phyloP scores from a whole-genome alignment of 257 asterid species.

The Ballota nigra region DNA sequence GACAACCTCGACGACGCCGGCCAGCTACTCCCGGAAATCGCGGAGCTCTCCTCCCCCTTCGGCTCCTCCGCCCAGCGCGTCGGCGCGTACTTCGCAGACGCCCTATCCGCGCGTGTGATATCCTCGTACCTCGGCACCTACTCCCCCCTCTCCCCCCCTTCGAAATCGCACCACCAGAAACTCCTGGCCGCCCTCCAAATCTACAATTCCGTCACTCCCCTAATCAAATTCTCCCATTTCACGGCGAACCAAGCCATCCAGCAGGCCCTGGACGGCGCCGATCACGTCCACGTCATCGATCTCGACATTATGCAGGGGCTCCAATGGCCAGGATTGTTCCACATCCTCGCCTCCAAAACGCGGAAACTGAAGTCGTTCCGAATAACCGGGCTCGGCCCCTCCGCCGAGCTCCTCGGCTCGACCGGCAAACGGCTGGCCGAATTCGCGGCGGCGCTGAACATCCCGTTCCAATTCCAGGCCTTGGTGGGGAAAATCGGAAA shows the following conservation, averaged over 20 bases:
- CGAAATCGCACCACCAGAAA: conserved; percentile 49
- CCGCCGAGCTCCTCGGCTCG: conserved; percentile 54
- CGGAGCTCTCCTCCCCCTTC: conserved; percentile 83
- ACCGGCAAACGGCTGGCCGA: conserved; percentile 76
- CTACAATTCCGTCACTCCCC: conserved; percentile 72
- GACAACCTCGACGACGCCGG: conserved; percentile 73
- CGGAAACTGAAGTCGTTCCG: conserved; percentile 49
- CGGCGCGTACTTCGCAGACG: conserved; percentile 92
- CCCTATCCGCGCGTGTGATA: conserved; percentile 70
- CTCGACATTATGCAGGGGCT: conserved; percentile 98
- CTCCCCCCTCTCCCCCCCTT: conserved; percentile 49
- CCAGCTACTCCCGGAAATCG: conserved; percentile 68
- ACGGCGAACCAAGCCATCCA: conserved; percentile 93
- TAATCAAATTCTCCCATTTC: conserved; percentile 88
- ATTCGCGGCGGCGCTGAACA: conserved; percentile 61
- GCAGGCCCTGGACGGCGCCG: conserved; percentile 74
- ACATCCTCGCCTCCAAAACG: conserved; percentile 69
- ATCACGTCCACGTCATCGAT: conserved; percentile 89
- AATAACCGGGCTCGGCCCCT: conserved; percentile 80
- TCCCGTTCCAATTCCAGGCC: conserved; percentile 71
- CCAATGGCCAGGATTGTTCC: conserved; percentile 95
- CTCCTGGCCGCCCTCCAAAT: conserved; percentile 73
- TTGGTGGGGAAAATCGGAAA: conserved; percentile 72
- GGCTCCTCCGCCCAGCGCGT: conserved; percentile 94
- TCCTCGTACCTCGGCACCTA: conserved; percentile 60